A percentile compares a stretch with the other conserved stretches of the same genome.
Evolutionary conservation across 169 alveolate species (phyloP).

Genomic region (Theileria orientalis): DNA sequence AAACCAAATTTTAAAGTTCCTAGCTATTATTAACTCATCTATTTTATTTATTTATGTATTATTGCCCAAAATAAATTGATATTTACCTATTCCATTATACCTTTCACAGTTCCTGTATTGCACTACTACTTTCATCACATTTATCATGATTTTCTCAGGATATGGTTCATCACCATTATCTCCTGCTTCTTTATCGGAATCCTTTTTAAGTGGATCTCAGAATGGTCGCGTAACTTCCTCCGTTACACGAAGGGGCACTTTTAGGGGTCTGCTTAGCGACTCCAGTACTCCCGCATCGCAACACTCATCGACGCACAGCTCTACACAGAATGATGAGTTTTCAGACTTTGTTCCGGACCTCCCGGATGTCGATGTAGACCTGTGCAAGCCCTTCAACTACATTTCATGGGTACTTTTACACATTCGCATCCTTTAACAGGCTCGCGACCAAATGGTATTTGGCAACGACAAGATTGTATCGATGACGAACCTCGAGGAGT

Average conservation of each 20-base stretch:
- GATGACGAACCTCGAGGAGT: slow-evolving; percentile 36
- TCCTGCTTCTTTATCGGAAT: slow-evolving; percentile 8
- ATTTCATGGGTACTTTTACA: slow-evolving; percentile 36
- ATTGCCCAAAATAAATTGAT: too few relatives aligned
- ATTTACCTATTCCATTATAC: too few relatives aligned
- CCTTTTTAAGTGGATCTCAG: slow-evolving; percentile 2
- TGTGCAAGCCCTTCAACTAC: slow-evolving; percentile 52
- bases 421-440: slow-evolving; percentile 5
- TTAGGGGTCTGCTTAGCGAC: slow-evolving; percentile 48
- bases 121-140: neutral
- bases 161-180: neutral
- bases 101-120: neutral
- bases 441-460: slow-evolving; percentile 61
- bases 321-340: slow-evolving; percentile 38
- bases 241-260: slow-evolving; percentile 25
- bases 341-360: slow-evolving; percentile 9
- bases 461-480: slow-evolving; percentile 58
- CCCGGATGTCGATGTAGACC: slow-evolving; percentile 36
- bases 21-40: too few relatives aligned
- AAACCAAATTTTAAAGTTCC: too few relatives aligned
- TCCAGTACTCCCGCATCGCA: slow-evolving; percentile 4
- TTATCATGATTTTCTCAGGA: neutral
- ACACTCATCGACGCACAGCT: neutral
- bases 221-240: neutral
- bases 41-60: too few relatives aligned